Base-by-base conservation (phyloP, 495 filamentous ascomycete species). In the Polyplosphaeria fusca region DNA sequence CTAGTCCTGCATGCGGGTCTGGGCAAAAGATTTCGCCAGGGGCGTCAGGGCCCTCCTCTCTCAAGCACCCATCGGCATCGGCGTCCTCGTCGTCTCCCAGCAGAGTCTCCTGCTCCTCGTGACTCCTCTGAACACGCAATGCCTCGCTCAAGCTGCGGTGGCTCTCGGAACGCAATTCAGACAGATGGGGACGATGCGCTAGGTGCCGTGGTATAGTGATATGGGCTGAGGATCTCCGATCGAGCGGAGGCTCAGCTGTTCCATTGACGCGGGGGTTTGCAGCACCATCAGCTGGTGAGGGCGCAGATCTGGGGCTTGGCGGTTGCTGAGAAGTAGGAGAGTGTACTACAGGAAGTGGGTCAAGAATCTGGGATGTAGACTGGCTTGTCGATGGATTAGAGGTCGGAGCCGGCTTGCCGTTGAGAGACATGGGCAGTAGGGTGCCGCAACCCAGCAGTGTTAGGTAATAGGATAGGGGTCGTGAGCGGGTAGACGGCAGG, bases 31-130 rank as follows among this genome's bases (percentile, higher is more conserved):
- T 48, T 41, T 58, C 60, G 20, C 44, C 20, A 3, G 63, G 48
- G 7, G 52, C 49, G 16, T 20, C 27, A 20, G 5, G 19, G 19
- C 26, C 57, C 48, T 52, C 42, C 37, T 49, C 51, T 28, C 56
- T 54, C 35, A 68, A 55, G 35, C 67, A 70, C 12, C 68, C 70
- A 63, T 73, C 66, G 14, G 65, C 59, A 55, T 71, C 69, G 7
- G 68, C 69, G 40, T 49, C 64, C 23, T 67, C 66, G 24, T 67
- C 68, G 18, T 64, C 67, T 12, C 63, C 64, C 25, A 73, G 58
- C 37, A 73, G 41, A 9, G 66, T 68, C 47, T 71, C 70, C 47
- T 71, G 70, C 61, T 71, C 70, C 53, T 73, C 69, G 23, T 66
- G 22, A 22, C 69, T 65, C 12, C 66, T 42, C 5, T 58, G 68